Evolutionary conservation across 73 alveolate genomes (phyloP).

Genomic region (Durusdinium trenchii): DNA sequence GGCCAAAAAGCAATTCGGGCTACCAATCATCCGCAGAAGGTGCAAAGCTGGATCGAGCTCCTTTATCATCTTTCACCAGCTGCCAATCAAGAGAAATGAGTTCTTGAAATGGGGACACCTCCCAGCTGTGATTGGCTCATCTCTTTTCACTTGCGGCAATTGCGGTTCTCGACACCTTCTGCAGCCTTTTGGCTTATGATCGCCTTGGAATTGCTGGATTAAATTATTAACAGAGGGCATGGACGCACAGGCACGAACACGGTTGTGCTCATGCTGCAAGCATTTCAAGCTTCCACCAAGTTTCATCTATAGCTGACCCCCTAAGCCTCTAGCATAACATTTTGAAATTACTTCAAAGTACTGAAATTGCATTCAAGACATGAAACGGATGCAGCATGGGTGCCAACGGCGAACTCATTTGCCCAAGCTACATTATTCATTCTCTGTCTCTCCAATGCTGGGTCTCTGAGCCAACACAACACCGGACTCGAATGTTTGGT

Average conservation of each 20-base stretch:
- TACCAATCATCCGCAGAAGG: slow-evolving; percentile 9
- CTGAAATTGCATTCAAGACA: neutral
- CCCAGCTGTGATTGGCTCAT: neutral
- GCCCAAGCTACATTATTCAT: neutral
- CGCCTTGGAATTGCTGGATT: neutral
- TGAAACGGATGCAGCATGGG: slow-evolving; percentile 34
- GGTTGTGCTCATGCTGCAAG: slow-evolving; percentile 25
- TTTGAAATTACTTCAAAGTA: neutral
- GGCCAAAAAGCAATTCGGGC: too few species aligned
- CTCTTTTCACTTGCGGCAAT: neutral
- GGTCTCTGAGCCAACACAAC: neutral
- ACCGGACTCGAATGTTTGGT: neutral
- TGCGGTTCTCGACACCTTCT: neutral
- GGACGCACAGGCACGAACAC: neutral
- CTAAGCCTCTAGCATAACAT: neutral
- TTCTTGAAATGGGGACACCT: neutral
- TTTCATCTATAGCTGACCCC: neutral
- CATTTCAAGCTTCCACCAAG: neutral
- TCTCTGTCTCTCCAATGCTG: neutral
- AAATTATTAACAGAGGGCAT: neutral
- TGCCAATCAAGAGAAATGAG: neutral
- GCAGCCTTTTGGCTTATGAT: slow-evolving; percentile 43
- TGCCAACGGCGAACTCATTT: slow-evolving; percentile 26
- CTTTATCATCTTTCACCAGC: neutral
- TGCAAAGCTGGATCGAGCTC: neutral